Base-by-base conservation (phyloP, 257 asterid genomes). In the Nicotiana tomentosiformis region DNA sequence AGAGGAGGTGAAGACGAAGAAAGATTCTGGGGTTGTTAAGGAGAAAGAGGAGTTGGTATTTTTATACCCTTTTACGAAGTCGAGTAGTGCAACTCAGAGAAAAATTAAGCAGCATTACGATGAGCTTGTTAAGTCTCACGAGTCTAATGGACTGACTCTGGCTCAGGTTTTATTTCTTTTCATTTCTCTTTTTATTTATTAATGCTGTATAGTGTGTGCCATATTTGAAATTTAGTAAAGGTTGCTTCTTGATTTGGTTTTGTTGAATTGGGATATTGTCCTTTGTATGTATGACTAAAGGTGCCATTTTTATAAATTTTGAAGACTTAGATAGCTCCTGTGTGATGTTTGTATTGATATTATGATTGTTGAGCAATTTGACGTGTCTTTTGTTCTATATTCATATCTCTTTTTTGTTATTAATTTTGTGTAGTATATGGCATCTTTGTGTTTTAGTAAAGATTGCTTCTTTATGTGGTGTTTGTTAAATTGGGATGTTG, bases 51-150 rank as follows among this genome's bases (percentile, higher is more conserved):
- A 86, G 89, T 82, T 91, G 85, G 91, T 92, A 7, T 89, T 90
- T 80, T 72, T 90, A 78, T 95, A 88, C 89, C 98, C 98, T 7
- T 93, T 90, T 81, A 91, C 95, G 5, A 90, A 91, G 80, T 88
- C 94, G 58, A 84, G 89, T 0, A 93, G 97, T 84, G 93, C 95
- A 32, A 87, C 93, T 78, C 98, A 95, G 66, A 92, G 98, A 87
- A 95, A 91, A 85, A 91, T 95, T 81, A 95, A 91, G 86, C 92
- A 88, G 65, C 93, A 90, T 60, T 93, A 93, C 84, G 97, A 95
- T 86, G 92, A 91, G 78, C 94, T 95, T 84, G 96, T 91, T 15
- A 93, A 86, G 90, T 92, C 95, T 69, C 91, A 95, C 78, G 96
- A 88, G 84, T 89, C 97, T 84, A 91, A 89, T 33, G 91, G 91